Percentiles rank a stretch among this genome's conserved stretches.
phyloP scores from a whole-genome alignment of 257 asterid genomes.

The Cruciata laevipes region DNA sequence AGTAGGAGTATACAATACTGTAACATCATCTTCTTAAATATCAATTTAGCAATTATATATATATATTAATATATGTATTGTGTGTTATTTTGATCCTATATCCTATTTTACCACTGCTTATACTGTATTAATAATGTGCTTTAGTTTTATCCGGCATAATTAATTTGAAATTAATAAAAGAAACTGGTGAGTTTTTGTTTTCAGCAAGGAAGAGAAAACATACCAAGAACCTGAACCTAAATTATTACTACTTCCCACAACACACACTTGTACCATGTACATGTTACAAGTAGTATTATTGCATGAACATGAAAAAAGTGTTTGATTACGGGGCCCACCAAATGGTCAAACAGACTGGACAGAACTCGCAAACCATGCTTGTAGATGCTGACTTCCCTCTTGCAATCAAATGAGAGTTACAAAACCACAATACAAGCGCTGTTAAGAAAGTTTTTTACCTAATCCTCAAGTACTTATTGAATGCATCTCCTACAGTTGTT shows the following conservation, averaged over 20 bases:
- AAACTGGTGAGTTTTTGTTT: too few species aligned
- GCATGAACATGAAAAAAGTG: background rate
- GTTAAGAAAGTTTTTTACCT: conserved; percentile 7
- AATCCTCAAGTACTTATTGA: background rate
- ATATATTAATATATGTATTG: too few species aligned
- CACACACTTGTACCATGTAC: background rate
- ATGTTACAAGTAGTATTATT: background rate
- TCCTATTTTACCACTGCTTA: too few species aligned
- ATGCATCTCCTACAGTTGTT: background rate
- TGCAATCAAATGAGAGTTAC: conserved; percentile 3
- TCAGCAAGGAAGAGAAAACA: background rate
- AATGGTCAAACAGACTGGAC: conserved; percentile 1
- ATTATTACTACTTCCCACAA: background rate
- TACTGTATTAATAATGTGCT: too few species aligned
- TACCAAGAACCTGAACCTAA: background rate
- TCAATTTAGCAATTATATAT: too few species aligned
- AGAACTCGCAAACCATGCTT: background rate
- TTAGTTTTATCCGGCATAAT: too few species aligned
- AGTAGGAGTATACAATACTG: too few species aligned
- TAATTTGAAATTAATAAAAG: too few species aligned
- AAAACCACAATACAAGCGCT: background rate
- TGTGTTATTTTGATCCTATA: too few species aligned
- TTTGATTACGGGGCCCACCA: background rate
- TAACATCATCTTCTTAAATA: too few species aligned
- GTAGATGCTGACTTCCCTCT: conserved; percentile 8